Conservation (phyloP, 345 rosid species). For the Noccaea caerulescens region DNA sequence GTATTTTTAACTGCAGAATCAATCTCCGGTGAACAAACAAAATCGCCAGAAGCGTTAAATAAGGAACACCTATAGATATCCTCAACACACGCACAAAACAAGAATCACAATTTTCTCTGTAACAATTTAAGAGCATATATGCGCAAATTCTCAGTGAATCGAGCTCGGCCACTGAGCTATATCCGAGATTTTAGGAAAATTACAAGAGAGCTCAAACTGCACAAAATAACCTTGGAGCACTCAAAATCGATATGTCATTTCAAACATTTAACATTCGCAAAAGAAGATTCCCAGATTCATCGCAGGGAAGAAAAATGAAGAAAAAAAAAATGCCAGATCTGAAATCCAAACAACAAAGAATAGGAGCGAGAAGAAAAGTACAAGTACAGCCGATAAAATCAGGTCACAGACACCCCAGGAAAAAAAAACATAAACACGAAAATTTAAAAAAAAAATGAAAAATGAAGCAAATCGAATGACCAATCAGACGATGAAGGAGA, state of each 20-base stretch:
- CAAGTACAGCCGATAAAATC: neutral
- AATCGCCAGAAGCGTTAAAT: neutral
- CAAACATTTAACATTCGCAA: neutral
- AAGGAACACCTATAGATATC: neutral
- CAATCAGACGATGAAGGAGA: slow-evolving; percentile 21
- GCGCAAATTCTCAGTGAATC: neutral
- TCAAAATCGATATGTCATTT: neutral
- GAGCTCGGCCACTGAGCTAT: neutral
- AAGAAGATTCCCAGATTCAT: neutral
- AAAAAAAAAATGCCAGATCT: slow-evolving; percentile 32
- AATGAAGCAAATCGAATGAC: slow-evolving; percentile 9
- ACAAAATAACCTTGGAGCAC: neutral
- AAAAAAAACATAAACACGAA: neutral
- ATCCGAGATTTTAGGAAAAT: neutral
- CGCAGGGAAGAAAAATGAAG: neutral
- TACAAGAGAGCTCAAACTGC: neutral
- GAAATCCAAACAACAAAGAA: slow-evolving; percentile 22
- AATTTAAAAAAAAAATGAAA: neutral
- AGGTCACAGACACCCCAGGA: neutral
- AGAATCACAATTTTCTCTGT: neutral
- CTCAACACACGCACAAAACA: neutral
- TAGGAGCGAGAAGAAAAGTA: slow-evolving; percentile 1
- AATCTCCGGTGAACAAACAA: neutral
- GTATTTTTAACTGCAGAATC: neutral
- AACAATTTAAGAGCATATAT: neutral